Conservation (phyloP, 2,329 filamentous ascomycete species). For the Paecilomyces formosus region DNA sequence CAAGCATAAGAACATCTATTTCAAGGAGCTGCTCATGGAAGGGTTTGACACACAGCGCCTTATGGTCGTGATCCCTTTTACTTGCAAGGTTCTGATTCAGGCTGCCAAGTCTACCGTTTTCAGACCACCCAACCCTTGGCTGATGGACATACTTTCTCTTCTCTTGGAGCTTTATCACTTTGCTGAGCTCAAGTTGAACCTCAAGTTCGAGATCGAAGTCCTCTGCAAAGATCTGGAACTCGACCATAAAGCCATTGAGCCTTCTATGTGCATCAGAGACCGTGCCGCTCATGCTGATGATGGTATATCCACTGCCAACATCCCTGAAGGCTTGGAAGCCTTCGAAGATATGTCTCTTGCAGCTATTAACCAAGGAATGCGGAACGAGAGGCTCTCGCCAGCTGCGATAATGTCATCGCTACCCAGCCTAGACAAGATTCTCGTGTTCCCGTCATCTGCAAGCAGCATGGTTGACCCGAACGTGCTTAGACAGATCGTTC, state of each 20-base stretch:
- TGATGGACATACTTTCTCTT: constrained; percentile 90
- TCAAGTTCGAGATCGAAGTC: constrained; percentile 98
- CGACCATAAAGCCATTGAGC: constrained; percentile 88
- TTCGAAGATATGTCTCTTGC: constrained; percentile 80
- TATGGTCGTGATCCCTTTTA: constrained; percentile 89
- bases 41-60: constrained; percentile 88
- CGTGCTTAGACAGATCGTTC: constrained; percentile 66
- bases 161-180: constrained; percentile 91
- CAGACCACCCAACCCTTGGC: constrained; percentile 90
- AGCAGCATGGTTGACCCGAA: constrained; percentile 68
- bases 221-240: constrained; percentile 85
- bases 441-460: constrained; percentile 70
- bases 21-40: constrained; percentile 90
- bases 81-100: constrained; percentile 89
- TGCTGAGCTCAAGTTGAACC: constrained; percentile 87
- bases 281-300: constrained; percentile 58
- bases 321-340: constrained; percentile 64
- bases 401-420: constrained; percentile 71
- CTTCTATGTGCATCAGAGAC: constrained; percentile 77
- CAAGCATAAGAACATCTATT: constrained; percentile 92
- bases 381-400: constrained; percentile 66
- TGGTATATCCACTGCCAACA: constrained; percentile 46
- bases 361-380: constrained; percentile 60
- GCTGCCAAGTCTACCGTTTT: constrained; percentile 82
- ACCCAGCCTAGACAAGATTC: constrained; percentile 71